phyloP scores from a whole-genome alignment of 495 filamentous ascomycete genomes.

The Annulohypoxylon stygium region DNA sequence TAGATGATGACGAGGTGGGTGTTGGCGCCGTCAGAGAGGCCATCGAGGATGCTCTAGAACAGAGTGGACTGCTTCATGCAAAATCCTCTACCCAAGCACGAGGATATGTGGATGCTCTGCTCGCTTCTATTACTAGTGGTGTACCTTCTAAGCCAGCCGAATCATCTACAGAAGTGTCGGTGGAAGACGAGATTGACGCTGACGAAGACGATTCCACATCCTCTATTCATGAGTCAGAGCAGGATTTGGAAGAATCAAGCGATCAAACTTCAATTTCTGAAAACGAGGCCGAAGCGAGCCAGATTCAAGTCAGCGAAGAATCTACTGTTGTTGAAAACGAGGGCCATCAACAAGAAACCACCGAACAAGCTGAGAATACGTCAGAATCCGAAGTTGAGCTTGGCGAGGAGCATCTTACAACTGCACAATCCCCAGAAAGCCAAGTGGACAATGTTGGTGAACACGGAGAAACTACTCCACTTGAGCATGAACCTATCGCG shows the following conservation, averaged over 20 bases:
- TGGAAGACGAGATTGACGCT: constrained; percentile 32
- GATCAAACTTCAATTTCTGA: constrained; percentile 29
- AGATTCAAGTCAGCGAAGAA: constrained; percentile 37
- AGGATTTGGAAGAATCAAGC: constrained; percentile 11
- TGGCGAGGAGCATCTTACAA: constrained; percentile 1
- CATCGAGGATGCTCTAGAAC: constrained; percentile 58
- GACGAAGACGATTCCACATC: constrained; percentile 33
- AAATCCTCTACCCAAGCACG: constrained; percentile 52
- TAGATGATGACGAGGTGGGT: constrained; percentile 66
- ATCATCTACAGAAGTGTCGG: constrained; percentile 34
- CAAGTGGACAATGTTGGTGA: constrained; percentile 14
- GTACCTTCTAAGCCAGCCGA: constrained; percentile 30
- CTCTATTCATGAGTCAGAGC: not conserved
- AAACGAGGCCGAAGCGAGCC: constrained; percentile 21
- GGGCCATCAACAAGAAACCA: constrained; percentile 7
- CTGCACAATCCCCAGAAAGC: constrained; percentile 6
- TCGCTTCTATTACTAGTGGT: constrained; percentile 54
- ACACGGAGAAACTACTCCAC: not conserved
- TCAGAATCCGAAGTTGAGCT: constrained; percentile 2
- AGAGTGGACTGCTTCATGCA: constrained; percentile 59
- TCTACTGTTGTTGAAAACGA: constrained; percentile 14
- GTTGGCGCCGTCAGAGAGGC: constrained; percentile 58
- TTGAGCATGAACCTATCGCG: not conserved
- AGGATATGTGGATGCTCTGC: constrained; percentile 56
- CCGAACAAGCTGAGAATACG: constrained; percentile 4